Evolutionary conservation across 2,329 filamentous ascomycete species (phyloP).

Genomic region (Alternaria hordeiaustralica): DNA sequence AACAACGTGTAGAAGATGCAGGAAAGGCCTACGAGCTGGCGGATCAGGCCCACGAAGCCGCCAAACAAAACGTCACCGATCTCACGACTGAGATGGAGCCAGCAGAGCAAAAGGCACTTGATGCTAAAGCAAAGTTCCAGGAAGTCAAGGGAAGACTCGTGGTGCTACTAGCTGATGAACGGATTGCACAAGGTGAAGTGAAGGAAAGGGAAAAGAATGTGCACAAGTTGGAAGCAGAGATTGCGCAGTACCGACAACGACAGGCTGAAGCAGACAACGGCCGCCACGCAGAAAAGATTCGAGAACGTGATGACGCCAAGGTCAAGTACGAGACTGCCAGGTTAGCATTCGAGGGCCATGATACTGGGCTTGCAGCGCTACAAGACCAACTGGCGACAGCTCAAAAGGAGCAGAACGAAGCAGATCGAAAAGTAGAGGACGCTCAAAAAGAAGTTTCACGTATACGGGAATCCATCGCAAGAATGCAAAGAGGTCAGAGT

Average conservation of each 20-base stretch:
- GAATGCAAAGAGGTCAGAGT: constrained; percentile 62
- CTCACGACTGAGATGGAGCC: constrained; percentile 49
- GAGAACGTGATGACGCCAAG: constrained; percentile 66
- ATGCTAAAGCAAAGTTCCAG: constrained; percentile 61
- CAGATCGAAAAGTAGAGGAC: constrained; percentile 36
- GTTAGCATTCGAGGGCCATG: constrained; percentile 51
- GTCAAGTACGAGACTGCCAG: constrained; percentile 56
- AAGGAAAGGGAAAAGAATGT: constrained; percentile 58
- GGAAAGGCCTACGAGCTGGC: constrained; percentile 53
- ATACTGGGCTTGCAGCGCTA: constrained; percentile 43
- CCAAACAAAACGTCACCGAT: constrained; percentile 44
- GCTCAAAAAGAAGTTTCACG: constrained; percentile 59
- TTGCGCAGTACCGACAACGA: constrained; percentile 64
- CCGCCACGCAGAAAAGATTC: constrained; percentile 66
- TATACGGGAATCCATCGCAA: constrained; percentile 59
- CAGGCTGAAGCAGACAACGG: constrained; percentile 71
- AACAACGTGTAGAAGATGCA: constrained; percentile 54
- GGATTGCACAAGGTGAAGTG: constrained; percentile 67
- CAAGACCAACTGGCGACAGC: constrained; percentile 46
- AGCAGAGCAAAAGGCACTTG: constrained; percentile 55
- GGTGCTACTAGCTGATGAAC: constrained; percentile 64
- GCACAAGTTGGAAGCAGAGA: constrained; percentile 52
- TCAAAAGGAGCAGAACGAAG: constrained; percentile 17
- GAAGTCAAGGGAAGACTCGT: constrained; percentile 61
- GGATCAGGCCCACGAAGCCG: constrained; percentile 48